Base-by-base conservation (phyloP, 2,329 filamentous ascomycete species). In the Fusarium sacchari region DNA sequence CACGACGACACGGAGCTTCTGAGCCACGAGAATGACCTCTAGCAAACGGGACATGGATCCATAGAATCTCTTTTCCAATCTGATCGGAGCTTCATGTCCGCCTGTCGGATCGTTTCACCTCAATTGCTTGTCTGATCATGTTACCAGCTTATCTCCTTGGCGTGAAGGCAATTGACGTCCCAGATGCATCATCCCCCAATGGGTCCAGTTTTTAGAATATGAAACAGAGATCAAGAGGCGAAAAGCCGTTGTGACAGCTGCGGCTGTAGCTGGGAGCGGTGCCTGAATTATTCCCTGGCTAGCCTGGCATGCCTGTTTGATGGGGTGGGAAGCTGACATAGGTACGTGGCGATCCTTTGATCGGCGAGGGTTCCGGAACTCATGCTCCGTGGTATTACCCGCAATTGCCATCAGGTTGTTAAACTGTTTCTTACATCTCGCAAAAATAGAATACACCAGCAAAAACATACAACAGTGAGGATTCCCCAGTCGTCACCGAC, bases 261-360 rank as follows among this genome's bases (percentile, higher is more conserved):
- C 37, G 60, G 60, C 60, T 57, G 60, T 26, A 24, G 20, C 43
- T 46, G 24, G 7, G 24, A 20, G 22, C 24, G 22, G 59, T 66
- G 20, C 60, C 60, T 66, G 49, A 49, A 49, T 65, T 65, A 65
- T 58, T 56, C 49, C 60, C 60, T 66, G 49, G 9, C 28, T n/a
- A 24, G 26, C 22, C 42, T 11, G 49, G 9, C 28, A 26, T 28
- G 26, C 22, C 42, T 11, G 60, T 24, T 15, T 49, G 30, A 26
- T 24, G 17, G 34, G 26, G 58, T 50, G 57, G 14, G 24, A 44
- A 14, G 32, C 13, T 42, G 46, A 20, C 47, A 67, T n/a, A n/a
- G n/a, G n/a, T n/a, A n/a, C n/a, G n/a, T n/a, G n/a, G n/a, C n/a
- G n/a, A n/a, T n/a, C 17, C 14, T 58, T n/a, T 47, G 30, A 58